These are phyloP conservation scores for Monascus purpureus DNA, from an alignment of 495 filamentous ascomycete species.

Conservation along the genomic window DNA sequence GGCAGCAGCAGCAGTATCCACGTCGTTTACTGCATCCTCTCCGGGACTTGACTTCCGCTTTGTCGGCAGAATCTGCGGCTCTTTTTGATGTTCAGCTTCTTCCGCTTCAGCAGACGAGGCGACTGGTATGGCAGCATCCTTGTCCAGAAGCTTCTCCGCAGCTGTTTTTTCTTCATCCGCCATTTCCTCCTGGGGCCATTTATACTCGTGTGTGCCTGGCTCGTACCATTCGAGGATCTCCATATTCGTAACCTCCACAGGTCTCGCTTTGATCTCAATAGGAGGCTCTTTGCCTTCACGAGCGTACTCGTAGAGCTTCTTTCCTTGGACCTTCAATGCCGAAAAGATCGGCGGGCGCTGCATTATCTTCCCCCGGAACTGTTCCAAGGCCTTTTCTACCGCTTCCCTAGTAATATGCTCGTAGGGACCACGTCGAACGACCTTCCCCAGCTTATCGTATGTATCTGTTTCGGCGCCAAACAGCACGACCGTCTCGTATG, in stretches of 20 bases:
- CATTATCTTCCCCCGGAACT: slow-evolving; percentile 75
- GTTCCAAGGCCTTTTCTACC: slow-evolving; percentile 61
- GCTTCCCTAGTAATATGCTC: slow-evolving; percentile 62
- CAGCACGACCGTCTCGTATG: slow-evolving; percentile 75
- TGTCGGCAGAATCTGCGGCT: slow-evolving; percentile 5
- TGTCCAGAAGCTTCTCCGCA: slow-evolving; percentile 52
- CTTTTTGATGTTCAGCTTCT: slow-evolving; percentile 4
- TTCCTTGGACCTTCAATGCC: slow-evolving; percentile 82
- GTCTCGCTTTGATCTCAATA: slow-evolving; percentile 64
- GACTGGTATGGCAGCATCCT: slow-evolving; percentile 16
- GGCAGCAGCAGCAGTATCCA: slow-evolving; percentile 4
- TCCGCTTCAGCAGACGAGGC: slow-evolving; percentile 10
- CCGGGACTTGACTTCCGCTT: slow-evolving; percentile 23
- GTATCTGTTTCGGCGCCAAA: slow-evolving; percentile 90
- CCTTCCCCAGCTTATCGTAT: slow-evolving; percentile 74
- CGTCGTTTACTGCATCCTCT: slow-evolving; percentile 10
- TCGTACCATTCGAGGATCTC: slow-evolving; percentile 82
- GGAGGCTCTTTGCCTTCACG: slow-evolving; percentile 74
- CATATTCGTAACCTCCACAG: slow-evolving; percentile 60
- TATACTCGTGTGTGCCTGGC: slow-evolving; percentile 57
- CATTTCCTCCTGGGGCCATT: slow-evolving; percentile 64
- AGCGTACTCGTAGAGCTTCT: slow-evolving; percentile 91
- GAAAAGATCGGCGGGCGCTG: slow-evolving; percentile 88
- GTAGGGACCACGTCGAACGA: slow-evolving; percentile 58
- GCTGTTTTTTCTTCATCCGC: slow-evolving; percentile 54